Evolutionary conservation across 805 yeast species (phyloP).

Genomic region (Yarrowia sp.): DNA sequence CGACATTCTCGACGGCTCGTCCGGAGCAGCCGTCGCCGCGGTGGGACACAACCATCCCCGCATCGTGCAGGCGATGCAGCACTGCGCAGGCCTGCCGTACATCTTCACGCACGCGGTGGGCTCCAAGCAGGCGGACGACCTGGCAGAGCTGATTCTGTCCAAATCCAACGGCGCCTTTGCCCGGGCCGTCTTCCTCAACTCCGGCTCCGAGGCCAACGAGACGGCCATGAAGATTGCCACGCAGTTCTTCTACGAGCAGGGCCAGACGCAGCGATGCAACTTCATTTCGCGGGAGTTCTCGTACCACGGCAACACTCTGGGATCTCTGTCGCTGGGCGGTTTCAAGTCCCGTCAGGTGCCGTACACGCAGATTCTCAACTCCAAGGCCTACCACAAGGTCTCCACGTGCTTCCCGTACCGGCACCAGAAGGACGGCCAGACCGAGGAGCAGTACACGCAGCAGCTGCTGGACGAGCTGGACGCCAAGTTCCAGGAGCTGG

Average conservation of each 20-base stretch:
- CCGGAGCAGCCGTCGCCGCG: conserved; percentile 27
- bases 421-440: conserved; percentile 38
- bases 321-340: conserved; percentile 42
- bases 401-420: conserved; percentile 38
- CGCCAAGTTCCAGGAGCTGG: conserved; percentile 43
- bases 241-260: conserved; percentile 47
- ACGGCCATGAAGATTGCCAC: conserved; percentile 58
- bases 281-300: conserved; percentile 46
- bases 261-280: conserved; percentile 43
- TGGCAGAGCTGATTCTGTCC: conserved; percentile 25
- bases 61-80: conserved; percentile 25
- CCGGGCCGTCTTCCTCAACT: conserved; percentile 30
- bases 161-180: conserved; percentile 25
- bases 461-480: conserved; percentile 45
- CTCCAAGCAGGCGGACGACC: conserved; percentile 26
- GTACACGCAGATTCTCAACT: conserved; percentile 26
- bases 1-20: conserved; percentile 26
- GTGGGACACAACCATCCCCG: conserved; percentile 26
- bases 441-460: conserved; percentile 43
- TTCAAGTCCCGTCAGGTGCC: conserved; percentile 32
- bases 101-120: conserved; percentile 26
- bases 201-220: conserved; percentile 64
- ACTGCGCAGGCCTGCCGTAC: conserved; percentile 25
- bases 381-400: conserved; percentile 29
- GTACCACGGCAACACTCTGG: conserved; percentile 51